These are phyloP conservation scores for Dictyostelium capitatum DNA, from an alignment of 78 protist genomes.

Conservation along the genomic window DNA sequence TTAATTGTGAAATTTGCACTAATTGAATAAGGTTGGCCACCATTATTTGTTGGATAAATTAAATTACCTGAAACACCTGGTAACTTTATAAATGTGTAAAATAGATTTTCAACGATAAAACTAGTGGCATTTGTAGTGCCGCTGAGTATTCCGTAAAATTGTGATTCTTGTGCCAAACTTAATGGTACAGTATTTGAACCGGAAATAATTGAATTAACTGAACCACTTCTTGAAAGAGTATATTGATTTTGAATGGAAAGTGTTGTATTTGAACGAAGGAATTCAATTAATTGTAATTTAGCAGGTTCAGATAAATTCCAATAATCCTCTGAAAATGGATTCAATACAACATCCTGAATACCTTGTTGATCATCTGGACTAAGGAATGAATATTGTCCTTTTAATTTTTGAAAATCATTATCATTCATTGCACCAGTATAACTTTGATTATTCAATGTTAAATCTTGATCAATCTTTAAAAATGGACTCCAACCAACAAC, in stretches of 20 bases:
- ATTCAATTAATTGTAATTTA: conserved; percentile 4
- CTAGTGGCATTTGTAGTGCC: background rate
- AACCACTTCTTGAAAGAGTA: conserved; percentile 38
- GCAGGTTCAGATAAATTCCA: conserved; percentile 75
- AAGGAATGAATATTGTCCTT: background rate
- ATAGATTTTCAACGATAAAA: conserved; percentile 13
- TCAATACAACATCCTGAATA: conserved; percentile 29
- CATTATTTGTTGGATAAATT: conserved; percentile 31
- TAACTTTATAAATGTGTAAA: conserved; percentile 34
- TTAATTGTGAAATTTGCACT: conserved; percentile 20
- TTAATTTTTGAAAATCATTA: background rate
- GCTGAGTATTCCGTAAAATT: background rate
- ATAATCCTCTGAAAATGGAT: conserved; percentile 23
- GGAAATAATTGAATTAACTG: conserved; percentile 21
- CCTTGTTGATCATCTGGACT: conserved; percentile 52
- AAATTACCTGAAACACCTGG: conserved; percentile 67
- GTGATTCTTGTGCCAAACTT: background rate
- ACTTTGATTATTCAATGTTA: background rate
- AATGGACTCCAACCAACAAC: conserved; percentile 63
- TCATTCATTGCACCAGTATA: background rate
- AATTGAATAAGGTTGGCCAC: background rate
- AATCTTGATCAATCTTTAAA: conserved; percentile 43
- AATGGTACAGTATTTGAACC: conserved; percentile 31
- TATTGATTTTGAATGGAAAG: conserved; percentile 24
- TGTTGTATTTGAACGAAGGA: background rate